Evolutionary conservation across 225 moss, liverwort and hornwort species (phyloP).

Genomic region (Pseudisothecium myosuroides): DNA sequence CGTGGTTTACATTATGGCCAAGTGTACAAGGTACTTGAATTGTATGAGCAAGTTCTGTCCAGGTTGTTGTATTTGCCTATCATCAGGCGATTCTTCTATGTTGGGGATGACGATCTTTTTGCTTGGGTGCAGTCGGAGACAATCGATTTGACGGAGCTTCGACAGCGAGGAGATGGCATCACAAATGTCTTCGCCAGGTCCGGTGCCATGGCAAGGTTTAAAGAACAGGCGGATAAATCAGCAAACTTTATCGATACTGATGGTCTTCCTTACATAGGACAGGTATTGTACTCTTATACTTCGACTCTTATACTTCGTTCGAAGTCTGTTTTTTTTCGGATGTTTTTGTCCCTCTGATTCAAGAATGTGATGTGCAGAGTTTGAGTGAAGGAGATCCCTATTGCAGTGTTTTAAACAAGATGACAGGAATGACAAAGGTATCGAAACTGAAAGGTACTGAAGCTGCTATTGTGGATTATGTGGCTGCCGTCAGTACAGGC

Average conservation of each 20-base stretch:
- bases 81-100: background rate
- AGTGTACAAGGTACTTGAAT: constrained; percentile 77
- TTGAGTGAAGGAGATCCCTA: constrained; percentile 75
- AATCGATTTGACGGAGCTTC: constrained; percentile 68
- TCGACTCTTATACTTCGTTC: background rate
- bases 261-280: constrained; percentile 91
- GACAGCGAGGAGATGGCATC: constrained; percentile 87
- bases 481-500: constrained; percentile 71
- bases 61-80: background rate
- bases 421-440: constrained; percentile 52
- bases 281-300: constrained; percentile 18
- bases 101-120: background rate
- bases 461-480: constrained; percentile 87
- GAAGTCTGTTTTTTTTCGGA: background rate
- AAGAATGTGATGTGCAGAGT: constrained; percentile 28
- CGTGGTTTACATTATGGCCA: constrained; percentile 94
- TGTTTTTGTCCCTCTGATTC: background rate
- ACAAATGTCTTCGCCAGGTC: constrained; percentile 69
- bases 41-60: background rate
- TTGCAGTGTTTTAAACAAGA: constrained; percentile 83
- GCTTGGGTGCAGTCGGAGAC: constrained; percentile 70
- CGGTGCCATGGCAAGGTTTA: constrained; percentile 22
- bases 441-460: constrained; percentile 92
- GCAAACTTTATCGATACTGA: constrained; percentile 62
- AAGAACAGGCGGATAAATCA: constrained; percentile 44